Conservation (phyloP, 1,284 basidiomycete genomes). For the Ustilago xerochloae region DNA sequence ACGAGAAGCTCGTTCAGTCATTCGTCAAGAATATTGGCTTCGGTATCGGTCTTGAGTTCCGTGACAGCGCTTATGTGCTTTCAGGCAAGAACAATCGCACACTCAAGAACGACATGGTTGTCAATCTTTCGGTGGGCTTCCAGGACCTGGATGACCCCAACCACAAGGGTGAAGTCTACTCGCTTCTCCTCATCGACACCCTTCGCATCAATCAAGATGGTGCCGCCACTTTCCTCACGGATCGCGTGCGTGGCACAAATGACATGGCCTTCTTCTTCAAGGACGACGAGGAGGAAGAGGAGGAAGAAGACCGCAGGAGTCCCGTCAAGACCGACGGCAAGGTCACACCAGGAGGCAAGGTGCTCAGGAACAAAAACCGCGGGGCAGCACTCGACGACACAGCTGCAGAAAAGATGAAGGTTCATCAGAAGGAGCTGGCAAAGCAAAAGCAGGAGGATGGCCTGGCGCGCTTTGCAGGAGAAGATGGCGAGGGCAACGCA, state of each 20-base stretch:
- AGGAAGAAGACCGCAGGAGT: constrained; percentile 40
- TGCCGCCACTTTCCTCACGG: constrained; percentile 76
- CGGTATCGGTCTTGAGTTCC: constrained; percentile 81
- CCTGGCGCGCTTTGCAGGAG: constrained; percentile 79
- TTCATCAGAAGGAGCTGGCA: constrained; percentile 89
- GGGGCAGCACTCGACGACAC: constrained; percentile 81
- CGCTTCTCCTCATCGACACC: constrained; percentile 89
- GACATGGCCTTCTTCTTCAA: constrained; percentile 87
- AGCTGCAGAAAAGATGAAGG: constrained; percentile 80
- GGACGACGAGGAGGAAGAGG: constrained; percentile 62
- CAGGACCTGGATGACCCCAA: constrained; percentile 78
- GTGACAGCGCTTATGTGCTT: constrained; percentile 86
- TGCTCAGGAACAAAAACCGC: constrained; percentile 70
- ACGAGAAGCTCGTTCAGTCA: constrained; percentile 81
- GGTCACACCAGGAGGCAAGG: constrained; percentile 60
- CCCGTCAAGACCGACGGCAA: constrained; percentile 47
- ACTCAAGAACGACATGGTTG: constrained; percentile 83
- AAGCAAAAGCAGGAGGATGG: constrained; percentile 83
- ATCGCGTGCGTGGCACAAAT: constrained; percentile 74
- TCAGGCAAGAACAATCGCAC: constrained; percentile 81
- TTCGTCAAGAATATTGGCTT: constrained; percentile 93
- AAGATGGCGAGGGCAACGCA: constrained; percentile 73
- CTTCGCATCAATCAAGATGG: constrained; percentile 79
- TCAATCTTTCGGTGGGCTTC: constrained; percentile 87
- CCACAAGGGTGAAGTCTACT: constrained; percentile 80